Conservation (phyloP, 352 stramenopile genomes). For the Phytophthora multivora region DNA sequence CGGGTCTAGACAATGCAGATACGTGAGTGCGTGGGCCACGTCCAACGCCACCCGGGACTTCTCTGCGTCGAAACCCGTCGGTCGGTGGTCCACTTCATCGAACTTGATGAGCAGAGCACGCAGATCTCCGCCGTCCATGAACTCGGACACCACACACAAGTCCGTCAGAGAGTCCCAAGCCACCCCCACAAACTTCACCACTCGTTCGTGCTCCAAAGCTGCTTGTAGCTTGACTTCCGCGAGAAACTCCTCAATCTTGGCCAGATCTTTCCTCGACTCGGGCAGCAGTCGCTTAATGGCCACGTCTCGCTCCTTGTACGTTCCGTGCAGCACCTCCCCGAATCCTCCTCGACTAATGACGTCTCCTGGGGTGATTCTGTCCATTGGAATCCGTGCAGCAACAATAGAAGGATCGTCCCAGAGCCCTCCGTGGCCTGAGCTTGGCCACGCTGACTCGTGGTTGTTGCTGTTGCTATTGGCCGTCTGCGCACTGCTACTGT, state of each 20-base stretch:
- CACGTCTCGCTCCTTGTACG: conserved; percentile 42
- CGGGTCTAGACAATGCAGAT: conserved; percentile 59
- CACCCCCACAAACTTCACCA: conserved; percentile 47
- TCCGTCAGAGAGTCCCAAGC: conserved; percentile 48
- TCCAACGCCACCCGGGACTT: conserved; percentile 65
- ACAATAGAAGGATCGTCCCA: conserved; percentile 60
- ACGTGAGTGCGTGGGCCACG: conserved; percentile 61
- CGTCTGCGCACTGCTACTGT: conserved; percentile 13
- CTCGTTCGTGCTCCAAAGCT: conserved; percentile 34
- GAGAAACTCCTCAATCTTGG: conserved; percentile 56
- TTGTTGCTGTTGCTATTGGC: conserved; percentile 31
- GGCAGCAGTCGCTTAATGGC: conserved; percentile 58
- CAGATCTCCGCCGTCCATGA: conserved; percentile 51
- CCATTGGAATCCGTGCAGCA: conserved; percentile 51
- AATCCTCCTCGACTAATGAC: conserved; percentile 55
- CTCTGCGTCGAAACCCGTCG: conserved; percentile 38
- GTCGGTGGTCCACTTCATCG: conserved; percentile 25
- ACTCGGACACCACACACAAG: conserved; percentile 48
- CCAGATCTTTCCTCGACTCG: conserved; percentile 43
- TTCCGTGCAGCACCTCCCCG: conserved; percentile 47
- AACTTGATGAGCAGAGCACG: conserved; percentile 40
- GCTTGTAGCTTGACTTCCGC: conserved; percentile 54
- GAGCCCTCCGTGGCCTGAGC: conserved; percentile 27
- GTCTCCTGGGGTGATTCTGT: conserved; percentile 36
- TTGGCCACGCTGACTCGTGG: conserved; percentile 22